Base-by-base conservation (phyloP, 2,329 filamentous ascomycete species). In the Pseudocercospora fuligena region DNA sequence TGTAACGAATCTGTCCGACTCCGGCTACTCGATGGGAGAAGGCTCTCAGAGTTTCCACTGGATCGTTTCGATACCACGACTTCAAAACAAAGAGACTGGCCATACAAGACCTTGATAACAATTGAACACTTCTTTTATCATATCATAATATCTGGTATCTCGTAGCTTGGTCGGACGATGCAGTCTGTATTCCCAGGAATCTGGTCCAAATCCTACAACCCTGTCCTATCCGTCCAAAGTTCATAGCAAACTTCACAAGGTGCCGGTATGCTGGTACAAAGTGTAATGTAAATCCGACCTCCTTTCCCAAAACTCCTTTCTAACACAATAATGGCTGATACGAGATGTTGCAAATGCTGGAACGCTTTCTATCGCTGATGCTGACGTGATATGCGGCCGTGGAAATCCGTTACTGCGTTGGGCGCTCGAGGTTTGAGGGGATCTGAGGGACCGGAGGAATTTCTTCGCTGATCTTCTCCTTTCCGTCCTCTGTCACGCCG, bases 341-440 rank as follows among this genome's bases (percentile, higher is more conserved):
- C 51, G 51, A 56, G 46, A 56, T 56, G 21, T 12, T 51, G 47
- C 23, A 21, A 27, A 56, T 56, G 21, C 21, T 56, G 27, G 19
- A 56, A 56, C 54, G 54, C 54, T 33, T 58, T 58, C 54, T 58
- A 40, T 58, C 54, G 54, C 54, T 40, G n/a, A 33, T 58, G 21
- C 25, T 54, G 36, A 40, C 36, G 16, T 40, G 36, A 40, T n/a
- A 40, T 29, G 51, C 51, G 51, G 51, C 51, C 51, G 51, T 54
- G 54, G 33, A 36, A 40, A 31, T 58, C 14, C 54, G 16, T 58
- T 58, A 33, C n/a, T 58, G 27, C 54, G 29, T 25, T 58, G 27
- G 25, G 16, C 51, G 51, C 31, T 58, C 54, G 31, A 58, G 54
- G 5, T 21, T n/a, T 9, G 54, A 40, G 40, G 54, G 54, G 5